Evolutionary conservation across 176 grass and related monocot genomes (phyloP).

Genomic region (Puya raimondii): DNA sequence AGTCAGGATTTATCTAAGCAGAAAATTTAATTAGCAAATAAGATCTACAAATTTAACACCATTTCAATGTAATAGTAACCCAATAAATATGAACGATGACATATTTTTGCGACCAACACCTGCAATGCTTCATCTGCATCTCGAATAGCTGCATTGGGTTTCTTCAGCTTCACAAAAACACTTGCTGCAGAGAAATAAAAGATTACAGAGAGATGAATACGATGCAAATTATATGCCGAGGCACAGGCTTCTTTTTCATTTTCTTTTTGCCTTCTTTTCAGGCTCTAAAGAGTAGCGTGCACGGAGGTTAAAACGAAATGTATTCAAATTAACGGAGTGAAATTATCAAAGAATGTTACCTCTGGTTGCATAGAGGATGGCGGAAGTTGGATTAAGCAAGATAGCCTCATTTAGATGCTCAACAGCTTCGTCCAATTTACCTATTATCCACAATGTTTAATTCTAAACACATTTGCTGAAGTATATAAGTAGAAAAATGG

Average conservation of each 20-base stretch:
- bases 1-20: slow-evolving; percentile 62
- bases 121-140: slow-evolving; percentile 63
- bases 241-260: too few relatives aligned
- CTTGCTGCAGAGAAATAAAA: slow-evolving; percentile 27
- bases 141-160: slow-evolving; percentile 58
- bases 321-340: neutral
- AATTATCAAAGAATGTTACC: slow-evolving; percentile 19
- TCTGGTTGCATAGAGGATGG: slow-evolving; percentile 63
- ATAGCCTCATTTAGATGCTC: slow-evolving; percentile 43
- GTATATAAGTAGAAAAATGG: neutral
- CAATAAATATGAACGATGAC: neutral
- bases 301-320: neutral
- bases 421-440: slow-evolving; percentile 51
- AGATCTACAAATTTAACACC: neutral
- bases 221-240: neutral
- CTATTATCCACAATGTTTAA: slow-evolving; percentile 19
- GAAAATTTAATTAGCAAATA: neutral
- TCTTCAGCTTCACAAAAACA: slow-evolving; percentile 44
- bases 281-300: too few relatives aligned
- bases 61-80: neutral
- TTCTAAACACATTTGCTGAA: neutral
- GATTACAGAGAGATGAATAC: neutral
- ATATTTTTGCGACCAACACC: slow-evolving; percentile 17
- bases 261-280: too few relatives aligned
- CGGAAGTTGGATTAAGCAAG: slow-evolving; percentile 51